Conservation (phyloP, 208 protist genomes). For the Naegleria lovaniensis region DNA sequence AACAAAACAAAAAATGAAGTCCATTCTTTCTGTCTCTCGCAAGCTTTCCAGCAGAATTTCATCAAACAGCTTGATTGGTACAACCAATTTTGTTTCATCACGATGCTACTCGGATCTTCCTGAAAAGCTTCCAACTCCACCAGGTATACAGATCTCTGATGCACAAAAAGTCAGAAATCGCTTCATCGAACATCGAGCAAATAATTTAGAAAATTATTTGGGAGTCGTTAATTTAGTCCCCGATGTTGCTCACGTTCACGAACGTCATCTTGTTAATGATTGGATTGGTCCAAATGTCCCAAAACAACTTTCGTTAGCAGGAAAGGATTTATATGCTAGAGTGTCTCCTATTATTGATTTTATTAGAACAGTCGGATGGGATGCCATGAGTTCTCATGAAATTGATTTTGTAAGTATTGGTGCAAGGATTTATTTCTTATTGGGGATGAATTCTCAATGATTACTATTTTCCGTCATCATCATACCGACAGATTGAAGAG, state of each 20-base stretch:
- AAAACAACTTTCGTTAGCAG: background rate
- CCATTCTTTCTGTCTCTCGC: background rate
- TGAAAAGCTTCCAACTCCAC: background rate
- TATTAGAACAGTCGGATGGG: background rate
- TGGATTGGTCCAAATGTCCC: background rate
- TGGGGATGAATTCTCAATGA: too few relatives aligned
- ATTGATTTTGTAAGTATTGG: background rate
- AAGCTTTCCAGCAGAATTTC: background rate
- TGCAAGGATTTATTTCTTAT: too few relatives aligned
- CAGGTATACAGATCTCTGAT: background rate
- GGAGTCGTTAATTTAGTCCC: background rate
- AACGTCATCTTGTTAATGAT: background rate
- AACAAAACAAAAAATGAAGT: background rate
- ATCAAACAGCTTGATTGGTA: background rate
- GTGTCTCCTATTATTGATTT: background rate
- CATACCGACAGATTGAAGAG: background rate
- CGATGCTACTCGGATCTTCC: too few relatives aligned
- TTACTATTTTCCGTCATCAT: too few relatives aligned
- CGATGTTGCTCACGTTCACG: background rate
- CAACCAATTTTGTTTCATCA: background rate
- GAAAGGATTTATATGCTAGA: background rate
- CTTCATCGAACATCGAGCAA: background rate
- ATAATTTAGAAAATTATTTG: background rate
- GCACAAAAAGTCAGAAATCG: background rate
- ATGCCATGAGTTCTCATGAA: background rate